Percentiles rank a stretch among this genome's conserved stretches.
Evolutionary conservation across 2,329 filamentous ascomycete genomes (phyloP).

Genomic region (Atkinsonella hypoxylon): DNA sequence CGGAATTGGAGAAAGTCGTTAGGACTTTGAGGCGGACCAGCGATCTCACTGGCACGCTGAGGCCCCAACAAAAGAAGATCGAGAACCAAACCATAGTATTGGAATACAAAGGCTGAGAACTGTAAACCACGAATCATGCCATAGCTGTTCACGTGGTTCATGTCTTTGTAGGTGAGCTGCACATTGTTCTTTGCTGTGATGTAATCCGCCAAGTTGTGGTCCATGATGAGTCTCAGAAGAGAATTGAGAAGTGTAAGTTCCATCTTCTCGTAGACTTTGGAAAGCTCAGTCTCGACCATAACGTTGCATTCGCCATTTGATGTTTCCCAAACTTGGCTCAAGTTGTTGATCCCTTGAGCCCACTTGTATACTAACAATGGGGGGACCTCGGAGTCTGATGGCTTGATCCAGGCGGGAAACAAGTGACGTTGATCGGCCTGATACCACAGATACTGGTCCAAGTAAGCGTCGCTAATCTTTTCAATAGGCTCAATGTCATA

Average conservation of each 20-base stretch:
- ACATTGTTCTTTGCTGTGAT: conserved; percentile 99
- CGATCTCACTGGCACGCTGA: conserved; percentile 95
- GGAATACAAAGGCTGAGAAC: conserved; percentile 97
- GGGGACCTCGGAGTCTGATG: conserved; percentile 93
- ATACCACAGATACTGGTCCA: conserved; percentile 98
- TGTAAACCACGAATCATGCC: conserved; percentile 96
- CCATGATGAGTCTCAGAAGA: conserved; percentile 90
- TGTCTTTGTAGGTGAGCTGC: conserved; percentile 97
- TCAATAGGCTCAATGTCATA: conserved; percentile 99
- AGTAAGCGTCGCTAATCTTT: conserved; percentile 97
- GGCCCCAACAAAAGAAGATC: conserved; percentile 85
- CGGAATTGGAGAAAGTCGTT: conserved; percentile 98
- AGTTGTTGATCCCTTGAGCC: conserved; percentile 98
- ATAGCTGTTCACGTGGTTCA: conserved; percentile 99
- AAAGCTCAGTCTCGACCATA: conserved; percentile 94
- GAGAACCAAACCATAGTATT: conserved; percentile 93
- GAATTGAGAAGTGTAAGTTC: conserved; percentile 93
- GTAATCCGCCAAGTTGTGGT: conserved; percentile 97
- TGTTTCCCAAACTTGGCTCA: conserved; percentile 89
- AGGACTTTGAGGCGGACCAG: conserved; percentile 81
- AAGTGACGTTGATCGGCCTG: conserved; percentile 94
- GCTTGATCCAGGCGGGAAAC: conserved; percentile 98
- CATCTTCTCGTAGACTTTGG: conserved; percentile 99
- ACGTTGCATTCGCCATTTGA: conserved; percentile 94
- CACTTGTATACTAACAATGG: conserved; percentile 94